Evolutionary conservation across 345 rosid species (phyloP).

Genomic region (Euphorbia lathyris): DNA sequence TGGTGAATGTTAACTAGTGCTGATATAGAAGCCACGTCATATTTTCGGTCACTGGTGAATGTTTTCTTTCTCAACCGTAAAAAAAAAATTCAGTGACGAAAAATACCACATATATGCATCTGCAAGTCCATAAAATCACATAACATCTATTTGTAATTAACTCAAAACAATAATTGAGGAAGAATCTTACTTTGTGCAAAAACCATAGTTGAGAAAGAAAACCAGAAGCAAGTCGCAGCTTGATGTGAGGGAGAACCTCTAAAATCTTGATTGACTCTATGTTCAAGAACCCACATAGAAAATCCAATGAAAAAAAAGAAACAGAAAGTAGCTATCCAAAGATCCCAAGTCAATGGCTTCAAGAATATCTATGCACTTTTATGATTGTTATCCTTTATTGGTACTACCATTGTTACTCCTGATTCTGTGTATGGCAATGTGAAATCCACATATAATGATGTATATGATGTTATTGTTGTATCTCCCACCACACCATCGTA

Average conservation of each 20-base stretch:
- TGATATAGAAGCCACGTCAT: too few relatives aligned
- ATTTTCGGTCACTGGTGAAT: too few relatives aligned
- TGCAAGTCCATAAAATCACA: too few relatives aligned
- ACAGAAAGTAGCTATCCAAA: slow-evolving; percentile 53
- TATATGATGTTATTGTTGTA: slow-evolving; percentile 40
- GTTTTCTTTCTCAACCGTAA: too few relatives aligned
- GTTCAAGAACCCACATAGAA: slow-evolving; percentile 70
- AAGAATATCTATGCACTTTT: slow-evolving; percentile 64
- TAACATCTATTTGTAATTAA: too few relatives aligned
- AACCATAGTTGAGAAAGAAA: slow-evolving; percentile 68
- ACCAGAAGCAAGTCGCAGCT: slow-evolving; percentile 57
- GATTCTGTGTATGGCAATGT: slow-evolving; percentile 66
- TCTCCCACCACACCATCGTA: slow-evolving; percentile 70
- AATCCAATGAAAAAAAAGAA: slow-evolving; percentile 58
- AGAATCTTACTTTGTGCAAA: slow-evolving; percentile 21
- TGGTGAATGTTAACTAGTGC: too few relatives aligned
- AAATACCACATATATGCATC: too few relatives aligned
- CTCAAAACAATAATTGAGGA: too few relatives aligned
- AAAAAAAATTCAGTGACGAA: too few relatives aligned
- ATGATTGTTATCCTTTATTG: slow-evolving; percentile 29
- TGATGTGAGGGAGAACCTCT: slow-evolving; percentile 46
- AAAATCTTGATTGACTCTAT: slow-evolving; percentile 61
- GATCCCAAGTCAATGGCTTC: slow-evolving; percentile 54
- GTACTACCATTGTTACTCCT: slow-evolving; percentile 70
- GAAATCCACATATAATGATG: slow-evolving; percentile 53